These are phyloP conservation scores for Lagenidium sp. DNA, from an alignment of 352 stramenopile species.

Conservation along the genomic window DNA sequence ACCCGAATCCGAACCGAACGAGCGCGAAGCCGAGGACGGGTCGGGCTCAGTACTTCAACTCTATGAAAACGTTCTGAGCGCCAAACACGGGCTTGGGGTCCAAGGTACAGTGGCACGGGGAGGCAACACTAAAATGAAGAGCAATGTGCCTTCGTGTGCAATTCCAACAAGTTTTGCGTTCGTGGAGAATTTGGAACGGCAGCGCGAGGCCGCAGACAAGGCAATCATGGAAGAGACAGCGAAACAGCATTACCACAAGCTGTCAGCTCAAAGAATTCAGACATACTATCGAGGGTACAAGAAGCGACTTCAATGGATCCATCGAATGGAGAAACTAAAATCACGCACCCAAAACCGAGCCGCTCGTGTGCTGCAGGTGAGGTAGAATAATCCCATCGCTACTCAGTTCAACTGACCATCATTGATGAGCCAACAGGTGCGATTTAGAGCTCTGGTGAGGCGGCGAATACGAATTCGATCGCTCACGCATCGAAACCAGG, in stretches of 20 bases:
- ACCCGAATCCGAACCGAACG: not conserved
- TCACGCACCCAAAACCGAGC: constrained; percentile 2
- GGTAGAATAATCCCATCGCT: no score
- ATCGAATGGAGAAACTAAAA: not conserved
- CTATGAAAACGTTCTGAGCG: constrained; percentile 8
- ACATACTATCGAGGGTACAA: not conserved
- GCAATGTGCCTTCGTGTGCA: not conserved
- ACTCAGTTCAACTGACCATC: no score
- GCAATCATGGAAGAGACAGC: not conserved
- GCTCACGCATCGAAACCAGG: no score
- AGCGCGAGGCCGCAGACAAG: constrained; percentile 6
- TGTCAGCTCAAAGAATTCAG: constrained; percentile 8
- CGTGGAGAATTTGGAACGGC: constrained; percentile 6
- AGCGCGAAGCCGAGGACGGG: not conserved
- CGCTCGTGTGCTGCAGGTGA: constrained; percentile 8
- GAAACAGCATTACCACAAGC: constrained; percentile 2
- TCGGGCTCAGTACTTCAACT: not conserved
- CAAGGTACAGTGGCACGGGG: constrained; percentile 4
- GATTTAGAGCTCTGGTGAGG: no score
- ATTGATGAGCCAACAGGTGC: no score
- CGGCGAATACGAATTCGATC: no score
- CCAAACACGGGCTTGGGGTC: constrained; percentile 30
- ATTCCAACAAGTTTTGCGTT: constrained; percentile 6
- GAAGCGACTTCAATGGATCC: not conserved
- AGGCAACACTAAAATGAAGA: not conserved